Evolutionary conservation across 2,329 filamentous ascomycete species (phyloP).

Genomic region (Monilinia aucupariae): DNA sequence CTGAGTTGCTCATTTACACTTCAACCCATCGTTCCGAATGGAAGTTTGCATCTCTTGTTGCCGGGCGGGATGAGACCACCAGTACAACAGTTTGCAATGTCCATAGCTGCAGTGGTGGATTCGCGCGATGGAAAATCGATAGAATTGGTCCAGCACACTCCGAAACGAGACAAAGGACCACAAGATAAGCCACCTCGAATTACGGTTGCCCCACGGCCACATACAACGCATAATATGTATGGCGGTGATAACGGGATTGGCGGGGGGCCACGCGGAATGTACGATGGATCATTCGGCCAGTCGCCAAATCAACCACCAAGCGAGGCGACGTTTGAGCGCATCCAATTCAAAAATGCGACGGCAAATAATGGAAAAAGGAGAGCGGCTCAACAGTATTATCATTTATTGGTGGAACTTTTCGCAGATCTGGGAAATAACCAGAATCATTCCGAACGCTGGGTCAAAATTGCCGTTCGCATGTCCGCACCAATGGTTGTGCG

Average conservation of each 20-base stretch:
- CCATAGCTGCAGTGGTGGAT: conserved; percentile 62
- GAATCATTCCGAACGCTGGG: conserved; percentile 40
- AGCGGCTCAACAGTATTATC: conserved; percentile 68
- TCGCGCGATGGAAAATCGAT: conserved; percentile 56
- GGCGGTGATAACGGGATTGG: conserved; percentile 25
- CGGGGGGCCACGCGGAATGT: conserved; percentile 21
- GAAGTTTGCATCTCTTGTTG: conserved; percentile 38
- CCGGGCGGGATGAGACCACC: conserved; percentile 21
- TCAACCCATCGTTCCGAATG: conserved; percentile 40
- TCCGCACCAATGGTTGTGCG: conserved; percentile 63
- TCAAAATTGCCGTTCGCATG: conserved; percentile 53
- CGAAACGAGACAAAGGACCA: conserved; percentile 66
- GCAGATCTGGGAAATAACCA: conserved; percentile 44
- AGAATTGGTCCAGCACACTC: conserved; percentile 70
- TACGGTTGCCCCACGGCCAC: conserved; percentile 33
- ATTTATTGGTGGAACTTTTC: conserved; percentile 62
- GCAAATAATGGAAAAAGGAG: conserved; percentile 70
- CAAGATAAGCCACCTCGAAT: conserved; percentile 55
- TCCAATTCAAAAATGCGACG: conserved; percentile 70
- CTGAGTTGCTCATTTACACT: conserved; percentile 60
- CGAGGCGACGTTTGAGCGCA: conserved; percentile 56
- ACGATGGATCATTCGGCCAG: conserved; percentile 25
- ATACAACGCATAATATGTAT: conserved; percentile 28
- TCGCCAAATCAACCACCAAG: conserved; percentile 30
- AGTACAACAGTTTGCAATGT: conserved; percentile 59